Conservation (phyloP, 208 protist species). For the Trypanosoma theileri region DNA sequence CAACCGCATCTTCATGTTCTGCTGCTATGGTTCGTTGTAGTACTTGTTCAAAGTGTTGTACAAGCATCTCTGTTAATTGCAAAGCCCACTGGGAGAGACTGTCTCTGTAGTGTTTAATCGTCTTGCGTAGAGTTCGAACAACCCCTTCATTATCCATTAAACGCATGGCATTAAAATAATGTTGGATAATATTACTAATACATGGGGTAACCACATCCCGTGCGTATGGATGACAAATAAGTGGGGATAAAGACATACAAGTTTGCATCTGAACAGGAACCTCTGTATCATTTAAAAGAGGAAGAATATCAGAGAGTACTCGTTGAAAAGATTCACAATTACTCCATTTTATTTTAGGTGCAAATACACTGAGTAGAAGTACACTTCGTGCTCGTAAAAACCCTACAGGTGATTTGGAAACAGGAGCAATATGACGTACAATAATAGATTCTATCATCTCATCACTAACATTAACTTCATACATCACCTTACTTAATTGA, state of each 20-base stretch:
- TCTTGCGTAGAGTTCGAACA: constrained; percentile 85
- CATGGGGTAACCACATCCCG: constrained; percentile 78
- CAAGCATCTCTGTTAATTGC: constrained; percentile 79
- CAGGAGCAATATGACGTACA: constrained; percentile 70
- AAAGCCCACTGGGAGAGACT: constrained; percentile 88
- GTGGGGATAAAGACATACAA: constrained; percentile 76
- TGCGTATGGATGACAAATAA: constrained; percentile 72
- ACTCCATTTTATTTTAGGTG: constrained; percentile 68
- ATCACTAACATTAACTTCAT: constrained; percentile 52
- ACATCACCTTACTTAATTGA: constrained; percentile 66
- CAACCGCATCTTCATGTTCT: constrained; percentile 8
- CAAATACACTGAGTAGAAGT: constrained; percentile 70
- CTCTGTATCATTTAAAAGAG: constrained; percentile 82
- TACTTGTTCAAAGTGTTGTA: constrained; percentile 71
- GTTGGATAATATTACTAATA: constrained; percentile 85
- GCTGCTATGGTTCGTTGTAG: constrained; percentile 39
- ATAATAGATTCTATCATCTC: constrained; percentile 86
- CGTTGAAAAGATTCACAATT: constrained; percentile 53
- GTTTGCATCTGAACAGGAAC: constrained; percentile 86
- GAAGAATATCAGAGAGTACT: constrained; percentile 60
- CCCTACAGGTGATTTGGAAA: constrained; percentile 57
- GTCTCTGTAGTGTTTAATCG: constrained; percentile 81
- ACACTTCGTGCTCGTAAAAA: constrained; percentile 86
- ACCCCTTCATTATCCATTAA: constrained; percentile 91
- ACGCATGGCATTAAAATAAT: constrained; percentile 90